Base-by-base conservation (phyloP, 345 rosid genomes). In the Trapa bicornis region DNA sequence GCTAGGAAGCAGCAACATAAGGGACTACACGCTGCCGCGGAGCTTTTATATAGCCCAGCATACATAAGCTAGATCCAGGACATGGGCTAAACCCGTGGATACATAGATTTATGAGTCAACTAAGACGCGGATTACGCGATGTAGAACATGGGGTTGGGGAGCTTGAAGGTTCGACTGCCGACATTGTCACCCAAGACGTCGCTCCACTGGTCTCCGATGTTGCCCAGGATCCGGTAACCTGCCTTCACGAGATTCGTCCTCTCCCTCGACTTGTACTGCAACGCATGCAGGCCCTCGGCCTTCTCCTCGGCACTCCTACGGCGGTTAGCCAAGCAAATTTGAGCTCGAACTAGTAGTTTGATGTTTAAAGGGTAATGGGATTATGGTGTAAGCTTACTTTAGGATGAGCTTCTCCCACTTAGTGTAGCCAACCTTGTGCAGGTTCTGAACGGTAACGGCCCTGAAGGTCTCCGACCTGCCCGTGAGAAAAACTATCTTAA, bases 171-270 rank as follows among this genome's bases (percentile, higher is more conserved):
- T 45, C 86, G 71, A 17, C 70, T 71, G 12, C 87, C 87, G 17
- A 69, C 16, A 17, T 41, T 38, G 2, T 42, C 35, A 22, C 85
- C 84, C 42, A 70, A 0, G 5, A 84, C 9, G 68, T 80, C 87
- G 54, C 82, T 81, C 87, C 86, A 81, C n/a, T 83, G 92, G 66
- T 87, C 87, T 6, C 87, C 89, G 35, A 81, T 71, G 61, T 85
- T 85, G 0, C 87, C 92, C 11, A 79, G 36, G 36, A 87, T 83
- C 8, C 81, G 79, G 69, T 79, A 80, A 10, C 89, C 89, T 10
- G 45, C 72, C 52, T 35, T 52, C 71, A 8, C 77, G 0, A 83
- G 63, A 61, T 69, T 43, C 50, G 9, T 39, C 72, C 92, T 83
- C 64, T 74, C 71, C n/a, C 33, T 70, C 42, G 84, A 66, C 45